Conservation (phyloP, 2,329 filamentous ascomycete genomes). For the Trichoderma endophyticum region DNA sequence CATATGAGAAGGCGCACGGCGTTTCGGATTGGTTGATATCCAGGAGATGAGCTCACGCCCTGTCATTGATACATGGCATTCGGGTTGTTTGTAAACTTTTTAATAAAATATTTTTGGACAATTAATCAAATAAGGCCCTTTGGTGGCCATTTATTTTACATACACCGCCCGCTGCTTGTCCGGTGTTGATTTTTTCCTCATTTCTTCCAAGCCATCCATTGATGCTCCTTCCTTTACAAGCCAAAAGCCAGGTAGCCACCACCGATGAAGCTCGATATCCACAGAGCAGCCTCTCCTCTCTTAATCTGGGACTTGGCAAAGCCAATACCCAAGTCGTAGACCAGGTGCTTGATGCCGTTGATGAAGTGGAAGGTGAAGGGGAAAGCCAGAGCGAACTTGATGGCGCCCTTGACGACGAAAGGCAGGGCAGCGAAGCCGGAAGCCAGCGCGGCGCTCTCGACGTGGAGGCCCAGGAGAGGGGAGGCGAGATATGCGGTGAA, state of each 20-base stretch:
- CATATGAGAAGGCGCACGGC: conserved; percentile 25
- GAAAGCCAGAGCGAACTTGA: conserved; percentile 58
- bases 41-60: background rate
- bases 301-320: conserved; percentile 48
- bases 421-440: conserved; percentile 59
- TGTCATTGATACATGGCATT: background rate
- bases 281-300: conserved; percentile 46
- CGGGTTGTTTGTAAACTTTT: background rate
- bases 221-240: conserved; percentile 35
- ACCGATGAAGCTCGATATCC: conserved; percentile 44
- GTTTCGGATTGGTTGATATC: conserved; percentile 24
- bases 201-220: background rate
- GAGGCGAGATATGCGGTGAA: conserved; percentile 76
- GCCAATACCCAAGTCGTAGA: conserved; percentile 51
- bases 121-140: conserved; percentile 1
- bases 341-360: conserved; percentile 55
- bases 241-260: conserved; percentile 48
- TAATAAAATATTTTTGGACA: conserved; percentile 7
- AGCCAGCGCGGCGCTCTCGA: conserved; percentile 58
- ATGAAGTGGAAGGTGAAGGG: conserved; percentile 58
- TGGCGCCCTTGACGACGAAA: conserved; percentile 53
- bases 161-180: background rate
- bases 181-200: background rate
- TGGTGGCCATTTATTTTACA: conserved; percentile 12
- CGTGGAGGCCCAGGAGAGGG: conserved; percentile 65